phyloP scores from a whole-genome alignment of 164 flowering plant species.

The Cinnamomum micranthum region DNA sequence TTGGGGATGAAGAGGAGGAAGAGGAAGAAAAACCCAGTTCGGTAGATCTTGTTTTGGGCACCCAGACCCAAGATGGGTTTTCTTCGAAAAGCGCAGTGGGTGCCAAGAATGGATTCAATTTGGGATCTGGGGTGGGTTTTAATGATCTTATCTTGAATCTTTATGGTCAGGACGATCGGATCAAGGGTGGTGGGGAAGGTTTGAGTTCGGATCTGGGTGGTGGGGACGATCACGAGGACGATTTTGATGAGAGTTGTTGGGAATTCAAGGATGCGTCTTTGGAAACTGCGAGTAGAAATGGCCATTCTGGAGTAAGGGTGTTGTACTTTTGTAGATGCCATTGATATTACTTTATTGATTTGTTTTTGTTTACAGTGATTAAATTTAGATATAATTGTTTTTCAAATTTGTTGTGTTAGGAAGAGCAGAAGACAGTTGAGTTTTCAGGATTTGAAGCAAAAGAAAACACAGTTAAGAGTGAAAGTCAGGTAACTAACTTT shows the following conservation, averaged over 20 bases:
- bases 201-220: conserved; percentile 11
- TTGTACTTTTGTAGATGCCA: not conserved
- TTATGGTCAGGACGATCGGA: conserved; percentile 25
- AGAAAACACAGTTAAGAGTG: not conserved
- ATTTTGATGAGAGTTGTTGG: conserved; percentile 31
- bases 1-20: conserved; percentile 45
- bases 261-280: conserved; percentile 40
- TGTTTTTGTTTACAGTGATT: not conserved
- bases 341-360: not conserved
- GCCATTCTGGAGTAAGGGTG: conserved; percentile 26
- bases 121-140: conserved; percentile 11
- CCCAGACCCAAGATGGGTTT: conserved; percentile 5
- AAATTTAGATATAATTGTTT: not conserved
- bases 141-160: conserved; percentile 44
- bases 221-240: conserved; percentile 11
- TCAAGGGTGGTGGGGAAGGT: conserved; percentile 22
- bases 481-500: conserved; percentile 21
- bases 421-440: conserved; percentile 18
- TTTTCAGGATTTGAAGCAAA: conserved; percentile 13
- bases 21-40: conserved; percentile 18
- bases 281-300: conserved; percentile 11
- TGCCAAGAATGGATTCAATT: conserved; percentile 18
- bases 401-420: conserved; percentile 6
- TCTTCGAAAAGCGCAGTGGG: conserved; percentile 4
- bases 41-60: conserved; percentile 8